Evolutionary conservation across 164 flowering plant species (phyloP).

Genomic region (Berberis thunbergii): DNA sequence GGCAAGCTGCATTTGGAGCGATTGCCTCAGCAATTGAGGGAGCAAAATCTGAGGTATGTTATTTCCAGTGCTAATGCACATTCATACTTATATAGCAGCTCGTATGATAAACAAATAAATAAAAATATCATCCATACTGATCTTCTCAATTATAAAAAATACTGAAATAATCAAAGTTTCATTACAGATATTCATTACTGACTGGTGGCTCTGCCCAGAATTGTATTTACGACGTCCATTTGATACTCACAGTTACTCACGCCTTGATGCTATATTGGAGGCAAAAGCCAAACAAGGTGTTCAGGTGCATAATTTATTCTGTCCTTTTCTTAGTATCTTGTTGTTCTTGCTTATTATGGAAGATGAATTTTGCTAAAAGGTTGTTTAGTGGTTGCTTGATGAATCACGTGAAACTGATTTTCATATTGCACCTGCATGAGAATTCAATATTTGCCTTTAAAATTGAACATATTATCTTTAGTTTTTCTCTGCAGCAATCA

Average conservation of each 20-base stretch:
- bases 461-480: too few species aligned
- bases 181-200: conserved; percentile 90
- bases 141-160: neutral
- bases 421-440: too few species aligned
- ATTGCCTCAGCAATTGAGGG: conserved; percentile 81
- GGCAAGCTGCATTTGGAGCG: conserved; percentile 89
- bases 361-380: too few species aligned
- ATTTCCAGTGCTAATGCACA: neutral
- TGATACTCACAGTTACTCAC: conserved; percentile 49
- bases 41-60: conserved; percentile 92
- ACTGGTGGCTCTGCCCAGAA: conserved; percentile 99
- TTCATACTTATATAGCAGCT: too few species aligned
- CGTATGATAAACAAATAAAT: too few species aligned
- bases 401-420: too few species aligned
- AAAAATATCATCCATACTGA: neutral
- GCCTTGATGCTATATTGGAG: conserved; percentile 85
- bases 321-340: conserved; percentile 9
- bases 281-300: conserved; percentile 95
- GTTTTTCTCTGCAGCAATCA: too few species aligned
- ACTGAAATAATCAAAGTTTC: conserved; percentile 12
- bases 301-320: conserved; percentile 43
- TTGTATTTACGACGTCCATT: conserved; percentile 86
- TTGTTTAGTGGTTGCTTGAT: too few species aligned
- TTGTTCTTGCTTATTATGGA: too few species aligned
- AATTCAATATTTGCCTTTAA: too few species aligned